phyloP scores from a whole-genome alignment of 768 basidiomycete genomes.

The Lactarius pseudohatsudake region DNA sequence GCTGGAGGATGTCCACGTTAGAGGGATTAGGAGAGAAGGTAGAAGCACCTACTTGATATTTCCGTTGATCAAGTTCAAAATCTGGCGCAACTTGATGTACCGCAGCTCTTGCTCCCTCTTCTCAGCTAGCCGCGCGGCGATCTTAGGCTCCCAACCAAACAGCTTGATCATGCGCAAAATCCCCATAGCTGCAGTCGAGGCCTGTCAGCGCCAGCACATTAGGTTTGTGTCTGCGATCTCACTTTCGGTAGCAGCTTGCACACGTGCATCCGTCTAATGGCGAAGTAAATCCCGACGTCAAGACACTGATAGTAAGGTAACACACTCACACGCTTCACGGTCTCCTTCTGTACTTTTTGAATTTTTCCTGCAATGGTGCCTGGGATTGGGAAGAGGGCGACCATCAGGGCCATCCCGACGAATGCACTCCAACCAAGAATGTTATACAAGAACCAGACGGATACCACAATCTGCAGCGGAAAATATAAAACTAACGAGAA shows the following conservation, averaged over 20 bases:
- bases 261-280: constrained; percentile 45
- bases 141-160: constrained; percentile 61
- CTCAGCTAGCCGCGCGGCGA: constrained; percentile 35
- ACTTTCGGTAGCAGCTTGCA: constrained; percentile 47
- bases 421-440: constrained; percentile 54
- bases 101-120: constrained; percentile 44
- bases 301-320: background rate
- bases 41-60: constrained; percentile 35
- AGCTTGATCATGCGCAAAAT: constrained; percentile 54
- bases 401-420: constrained; percentile 43
- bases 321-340: constrained; percentile 41
- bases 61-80: constrained; percentile 38
- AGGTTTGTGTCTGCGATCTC: constrained; percentile 1
- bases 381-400: constrained; percentile 45
- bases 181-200: constrained; percentile 33
- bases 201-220: constrained; percentile 13
- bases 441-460: constrained; percentile 42
- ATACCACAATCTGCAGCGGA: constrained; percentile 44
- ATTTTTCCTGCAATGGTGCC: constrained; percentile 41
- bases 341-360: constrained; percentile 39
- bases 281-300: background rate
- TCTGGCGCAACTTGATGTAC: constrained; percentile 37
- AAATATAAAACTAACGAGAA: constrained; percentile 35
- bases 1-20: constrained; percentile 27
- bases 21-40: background rate